Evolutionary conservation across 2,329 filamentous ascomycete genomes (phyloP), one percentile per base, ranked within the genome.

Genomic region (Macrophomina phaseolina): DNA sequence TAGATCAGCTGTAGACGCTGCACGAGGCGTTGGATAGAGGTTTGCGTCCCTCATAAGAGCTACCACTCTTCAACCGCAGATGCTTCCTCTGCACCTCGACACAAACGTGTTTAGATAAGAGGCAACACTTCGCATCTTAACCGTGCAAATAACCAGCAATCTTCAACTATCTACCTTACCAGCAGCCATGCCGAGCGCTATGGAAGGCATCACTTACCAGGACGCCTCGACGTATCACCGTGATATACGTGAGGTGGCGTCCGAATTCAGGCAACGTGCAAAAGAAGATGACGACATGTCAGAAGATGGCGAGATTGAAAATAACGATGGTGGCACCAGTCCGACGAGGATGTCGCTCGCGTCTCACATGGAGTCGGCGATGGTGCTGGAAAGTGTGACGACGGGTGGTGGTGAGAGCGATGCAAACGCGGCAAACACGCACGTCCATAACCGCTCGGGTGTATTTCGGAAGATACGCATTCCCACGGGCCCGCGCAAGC

Each of bases 181-280:
- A 30, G n/a, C n/a, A 30, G n/a, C 45, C 42, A 56, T 56, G 63
- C 40, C 30, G 9, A 53, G n/a, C 12, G 32, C 52, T 23, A 65
- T 65, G 63, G 63, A 65, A 38, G 63, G 63, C 16, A 65, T 65
- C n/a, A n/a, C 51, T 4, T 65, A 65, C 51, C 63, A 65, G 38
- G 62, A 64, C 32, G 49, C 62, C 23, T 64, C 62, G 6, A 64
- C 36, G 7, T 70, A 64, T 61, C 46, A 64, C 56, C 56, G 40
- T 46, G 49, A 67, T 61, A 46, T 56, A 34, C 45, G 45, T 65
- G 67, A 60, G 40, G 56, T 48, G 28, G 56, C 65, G 6, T 5
- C 30, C 12, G 56, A 62, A 11, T 45, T 58, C 55, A 32, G n/a
- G 40, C 23, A 48, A 28, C 58, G 32, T n/a, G 36, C 42, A 5